Conservation (phyloP, 345 rosid species). For the Gossypium anomalum region DNA sequence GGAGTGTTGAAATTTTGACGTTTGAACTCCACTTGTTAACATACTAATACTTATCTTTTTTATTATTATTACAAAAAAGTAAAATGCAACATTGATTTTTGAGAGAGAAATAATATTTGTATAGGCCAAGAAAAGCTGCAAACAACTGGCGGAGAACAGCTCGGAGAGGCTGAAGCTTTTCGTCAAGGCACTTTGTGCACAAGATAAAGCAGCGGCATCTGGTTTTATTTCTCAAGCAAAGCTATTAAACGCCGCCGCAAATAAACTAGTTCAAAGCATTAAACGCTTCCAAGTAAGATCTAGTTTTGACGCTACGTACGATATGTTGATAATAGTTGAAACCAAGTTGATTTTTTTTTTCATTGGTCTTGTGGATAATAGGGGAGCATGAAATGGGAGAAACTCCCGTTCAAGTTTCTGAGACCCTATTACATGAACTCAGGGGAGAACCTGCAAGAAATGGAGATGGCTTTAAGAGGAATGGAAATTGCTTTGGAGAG, state of each 20-base stretch:
- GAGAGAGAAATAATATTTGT: not conserved
- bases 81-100: not conserved
- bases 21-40: not conserved
- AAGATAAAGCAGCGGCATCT: constrained; percentile 41
- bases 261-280: constrained; percentile 47
- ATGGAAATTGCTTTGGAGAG: constrained; percentile 69
- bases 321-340: not conserved
- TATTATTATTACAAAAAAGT: not conserved
- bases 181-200: constrained; percentile 52
- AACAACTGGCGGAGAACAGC: constrained; percentile 44
- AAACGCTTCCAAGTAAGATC: constrained; percentile 53
- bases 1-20: not conserved
- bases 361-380: constrained; percentile 18
- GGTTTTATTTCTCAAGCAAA: constrained; percentile 61
- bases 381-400: constrained; percentile 88
- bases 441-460: constrained; percentile 45
- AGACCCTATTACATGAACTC: constrained; percentile 36
- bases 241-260: constrained; percentile 32
- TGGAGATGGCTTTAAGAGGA: constrained; percentile 60
- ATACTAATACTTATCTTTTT: not conserved
- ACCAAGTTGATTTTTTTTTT: not conserved
- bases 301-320: not conserved
- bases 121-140: constrained; percentile 59
- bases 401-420: constrained; percentile 49
- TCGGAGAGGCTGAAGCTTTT: constrained; percentile 59